These are phyloP conservation scores for Epichloe sp. DNA, from an alignment of 2,329 filamentous ascomycete genomes.

Conservation along the genomic window DNA sequence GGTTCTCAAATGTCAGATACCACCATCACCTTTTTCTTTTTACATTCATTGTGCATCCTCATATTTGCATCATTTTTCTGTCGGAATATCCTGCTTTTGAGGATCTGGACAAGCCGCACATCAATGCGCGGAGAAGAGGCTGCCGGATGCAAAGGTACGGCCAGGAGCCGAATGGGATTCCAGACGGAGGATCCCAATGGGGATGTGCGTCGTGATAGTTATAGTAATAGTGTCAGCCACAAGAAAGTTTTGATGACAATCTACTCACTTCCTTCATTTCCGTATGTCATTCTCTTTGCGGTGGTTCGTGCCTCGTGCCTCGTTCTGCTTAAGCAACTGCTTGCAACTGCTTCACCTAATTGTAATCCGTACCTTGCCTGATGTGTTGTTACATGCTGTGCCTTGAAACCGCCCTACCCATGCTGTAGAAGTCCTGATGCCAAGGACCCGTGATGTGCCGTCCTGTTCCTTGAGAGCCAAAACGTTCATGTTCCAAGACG, in stretches of 20 bases:
- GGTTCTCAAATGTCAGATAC: neutral
- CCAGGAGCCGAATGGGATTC: conserved; percentile 5
- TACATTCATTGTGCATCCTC: conserved; percentile 4
- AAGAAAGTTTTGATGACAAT: conserved; percentile 13
- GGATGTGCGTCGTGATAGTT: conserved; percentile 16
- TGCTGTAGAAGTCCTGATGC: too few relatives aligned
- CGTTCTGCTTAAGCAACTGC: too few relatives aligned
- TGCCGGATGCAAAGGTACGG: conserved; percentile 5
- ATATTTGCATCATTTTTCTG: neutral
- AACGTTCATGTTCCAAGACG: too few relatives aligned
- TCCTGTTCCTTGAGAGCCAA: too few relatives aligned
- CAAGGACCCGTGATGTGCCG: too few relatives aligned
- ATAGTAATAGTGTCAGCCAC: conserved; percentile 13
- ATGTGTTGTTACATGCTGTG: too few relatives aligned
- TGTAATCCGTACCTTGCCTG: too few relatives aligned
- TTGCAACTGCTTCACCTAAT: too few relatives aligned
- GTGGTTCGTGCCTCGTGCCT: too few relatives aligned
- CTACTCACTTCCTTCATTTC: neutral
- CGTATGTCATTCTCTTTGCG: neutral
- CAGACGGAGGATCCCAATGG: neutral
- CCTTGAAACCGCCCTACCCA: too few relatives aligned
- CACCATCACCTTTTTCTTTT: neutral
- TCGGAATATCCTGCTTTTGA: neutral
- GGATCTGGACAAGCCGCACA: neutral
- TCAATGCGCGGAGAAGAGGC: conserved; percentile 5